A percentile compares a stretch with the other conserved stretches of the same genome.
Evolutionary conservation across 75 land plant species (phyloP).

Genomic region (Pinus taeda): DNA sequence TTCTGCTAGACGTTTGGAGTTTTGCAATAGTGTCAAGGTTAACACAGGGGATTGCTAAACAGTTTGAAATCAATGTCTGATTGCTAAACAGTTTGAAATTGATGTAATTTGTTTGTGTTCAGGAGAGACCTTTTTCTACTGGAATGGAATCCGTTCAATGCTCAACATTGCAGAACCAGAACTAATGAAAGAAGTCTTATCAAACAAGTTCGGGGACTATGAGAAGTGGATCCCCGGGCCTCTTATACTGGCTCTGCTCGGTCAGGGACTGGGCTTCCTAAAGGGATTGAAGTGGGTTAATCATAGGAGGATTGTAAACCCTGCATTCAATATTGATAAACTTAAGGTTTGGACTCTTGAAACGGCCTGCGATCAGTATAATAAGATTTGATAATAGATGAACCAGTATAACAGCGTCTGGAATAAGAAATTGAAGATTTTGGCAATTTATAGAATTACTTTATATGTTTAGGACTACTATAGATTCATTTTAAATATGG

Average conservation of each 20-base stretch:
- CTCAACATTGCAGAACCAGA: slow-evolving; percentile 39
- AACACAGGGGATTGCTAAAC: too few species aligned
- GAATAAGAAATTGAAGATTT: too few species aligned
- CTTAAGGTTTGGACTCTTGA: slow-evolving; percentile 24
- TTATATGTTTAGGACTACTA: too few species aligned
- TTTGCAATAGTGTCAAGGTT: too few species aligned
- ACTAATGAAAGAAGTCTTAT: slow-evolving; percentile 31
- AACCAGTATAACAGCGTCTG: too few species aligned
- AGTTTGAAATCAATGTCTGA: too few species aligned
- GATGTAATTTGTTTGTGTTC: neutral
- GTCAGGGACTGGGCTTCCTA: slow-evolving; percentile 18
- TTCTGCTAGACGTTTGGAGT: neutral
- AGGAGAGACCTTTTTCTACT: slow-evolving; percentile 46
- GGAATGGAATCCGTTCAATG: slow-evolving; percentile 44
- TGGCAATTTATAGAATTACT: too few species aligned
- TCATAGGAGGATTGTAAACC: slow-evolving; percentile 10
- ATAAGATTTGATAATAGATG: neutral
- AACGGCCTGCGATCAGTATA: neutral
- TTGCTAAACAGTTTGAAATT: too few species aligned
- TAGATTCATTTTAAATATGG: too few species aligned
- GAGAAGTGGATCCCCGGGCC: neutral
- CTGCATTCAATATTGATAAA: slow-evolving; percentile 30
- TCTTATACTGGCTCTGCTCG: slow-evolving; percentile 9
- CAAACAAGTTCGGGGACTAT: slow-evolving; percentile 28
- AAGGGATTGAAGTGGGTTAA: slow-evolving; percentile 22